Evolutionary conservation across 805 yeast genomes (phyloP), one percentile per base, ranked within the genome.

Genomic region (Starmerella powellii): DNA sequence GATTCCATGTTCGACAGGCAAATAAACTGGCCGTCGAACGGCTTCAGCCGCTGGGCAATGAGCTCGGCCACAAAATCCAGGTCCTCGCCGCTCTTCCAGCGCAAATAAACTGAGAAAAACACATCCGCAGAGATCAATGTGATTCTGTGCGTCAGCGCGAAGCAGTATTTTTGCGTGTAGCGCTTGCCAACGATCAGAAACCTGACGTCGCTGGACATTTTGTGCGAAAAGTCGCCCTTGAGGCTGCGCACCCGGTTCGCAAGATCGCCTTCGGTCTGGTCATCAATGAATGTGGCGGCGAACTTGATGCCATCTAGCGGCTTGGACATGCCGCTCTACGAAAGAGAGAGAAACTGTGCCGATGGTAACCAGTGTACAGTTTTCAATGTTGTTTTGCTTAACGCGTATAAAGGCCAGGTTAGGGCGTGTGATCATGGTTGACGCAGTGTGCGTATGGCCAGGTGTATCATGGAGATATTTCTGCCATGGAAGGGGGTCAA

Each of bases 141-240:
- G 26, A 84, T 67, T 59, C 81, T 87, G 38, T 63, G 61, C 21
- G 42, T 56, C 6, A 73, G 64, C 26, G 74, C 70, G 59, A 62
- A 75, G 45, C 60, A 60, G 60, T 73, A 76, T 57, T 76, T 76
- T 12, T 67, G 72, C 2, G 79, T 70, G 45, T 64, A 59, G 33
- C 72, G 58, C 34, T 62, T 62, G 4, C 78, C 80, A 17, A 75
- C 79, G 4, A 76, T 60, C 29, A 76, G 54, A 48, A 65, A 68
- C 34, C 63, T 23, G 8, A 49, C 42, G 18, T 31, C 18, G 3
- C 35, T 34, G 11, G 34, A 42, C 24, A 54, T 31, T 8, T 38
- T 29, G 27, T 40, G 42, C 16, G 37, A 38, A 36, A 42, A 48
- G 13, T 35, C 40, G 31, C 56, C 59, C 20, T 56, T 56, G 34